Evolutionary conservation across 2,329 filamentous ascomycete species (phyloP).

Genomic region (Tolypocladium ovalisporum): DNA sequence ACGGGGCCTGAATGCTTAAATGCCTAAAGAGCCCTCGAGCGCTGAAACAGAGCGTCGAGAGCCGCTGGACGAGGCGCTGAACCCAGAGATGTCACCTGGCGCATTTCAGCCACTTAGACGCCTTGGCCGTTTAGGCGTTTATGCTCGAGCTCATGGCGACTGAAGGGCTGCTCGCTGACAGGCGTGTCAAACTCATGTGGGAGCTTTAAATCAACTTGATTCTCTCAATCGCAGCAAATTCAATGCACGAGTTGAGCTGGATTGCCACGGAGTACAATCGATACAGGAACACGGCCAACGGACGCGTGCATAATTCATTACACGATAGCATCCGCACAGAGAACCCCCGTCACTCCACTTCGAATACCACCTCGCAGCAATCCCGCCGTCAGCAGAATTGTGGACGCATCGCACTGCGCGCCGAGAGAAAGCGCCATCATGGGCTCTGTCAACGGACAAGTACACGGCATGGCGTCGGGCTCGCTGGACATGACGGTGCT

Average conservation of each 20-base stretch:
- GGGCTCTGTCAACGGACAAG: neutral
- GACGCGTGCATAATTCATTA: too few species aligned
- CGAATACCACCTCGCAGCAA: neutral
- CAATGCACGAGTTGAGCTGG: neutral
- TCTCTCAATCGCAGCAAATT: neutral
- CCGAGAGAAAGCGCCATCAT: neutral
- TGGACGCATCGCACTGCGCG: neutral
- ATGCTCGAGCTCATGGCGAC: neutral
- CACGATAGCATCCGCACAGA: neutral
- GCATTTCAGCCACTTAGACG: neutral
- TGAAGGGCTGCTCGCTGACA: too few species aligned
- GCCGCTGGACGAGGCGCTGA: neutral
- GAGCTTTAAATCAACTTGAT: too few species aligned
- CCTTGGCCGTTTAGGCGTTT: neutral
- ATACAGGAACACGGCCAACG: too few species aligned
- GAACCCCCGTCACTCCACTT: neutral
- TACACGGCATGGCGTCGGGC: conserved; percentile 5
- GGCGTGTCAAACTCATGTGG: neutral
- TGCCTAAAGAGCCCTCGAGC: neutral
- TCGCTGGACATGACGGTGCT: conserved; percentile 39
- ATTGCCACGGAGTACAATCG: too few species aligned
- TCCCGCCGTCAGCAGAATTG: neutral
- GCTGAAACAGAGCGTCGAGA: neutral
- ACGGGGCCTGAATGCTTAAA: neutral
- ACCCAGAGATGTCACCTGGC: neutral